Evolutionary conservation across 2,329 filamentous ascomycete genomes (phyloP).

Genomic region (Fusarium sp.): DNA sequence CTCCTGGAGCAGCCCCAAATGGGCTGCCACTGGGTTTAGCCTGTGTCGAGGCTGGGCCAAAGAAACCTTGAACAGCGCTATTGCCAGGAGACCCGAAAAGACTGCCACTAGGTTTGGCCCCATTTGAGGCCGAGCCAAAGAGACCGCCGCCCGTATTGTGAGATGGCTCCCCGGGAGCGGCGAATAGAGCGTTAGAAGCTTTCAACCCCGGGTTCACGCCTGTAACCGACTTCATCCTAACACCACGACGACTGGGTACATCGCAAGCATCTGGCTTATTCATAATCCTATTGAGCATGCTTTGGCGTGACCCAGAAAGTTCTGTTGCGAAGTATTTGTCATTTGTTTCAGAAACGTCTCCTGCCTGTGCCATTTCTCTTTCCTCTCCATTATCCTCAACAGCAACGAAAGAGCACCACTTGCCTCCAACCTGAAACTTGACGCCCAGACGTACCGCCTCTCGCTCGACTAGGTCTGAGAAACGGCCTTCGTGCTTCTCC

Average conservation of each 20-base stretch:
- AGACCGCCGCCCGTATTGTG: neutral
- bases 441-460: conserved; percentile 76
- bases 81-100: too few relatives aligned
- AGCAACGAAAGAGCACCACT: conserved; percentile 80
- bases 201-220: neutral
- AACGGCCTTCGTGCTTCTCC: conserved; percentile 61
- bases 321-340: neutral
- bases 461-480: conserved; percentile 70
- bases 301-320: neutral
- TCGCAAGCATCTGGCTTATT: neutral
- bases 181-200: neutral
- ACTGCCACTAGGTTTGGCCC: neutral
- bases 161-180: neutral
- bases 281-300: neutral
- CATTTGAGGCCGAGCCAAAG: neutral
- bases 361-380: neutral
- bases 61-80: neutral
- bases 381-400: conserved; percentile 59
- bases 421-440: conserved; percentile 74
- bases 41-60: neutral
- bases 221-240: neutral
- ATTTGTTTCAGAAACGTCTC: neutral
- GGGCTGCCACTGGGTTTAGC: neutral
- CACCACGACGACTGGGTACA: neutral
- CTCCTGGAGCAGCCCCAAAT: conserved; percentile 2